These are phyloP conservation scores for Fusarium burgessii DNA, from an alignment of 2,329 filamentous ascomycete genomes.

Conservation along the genomic window DNA sequence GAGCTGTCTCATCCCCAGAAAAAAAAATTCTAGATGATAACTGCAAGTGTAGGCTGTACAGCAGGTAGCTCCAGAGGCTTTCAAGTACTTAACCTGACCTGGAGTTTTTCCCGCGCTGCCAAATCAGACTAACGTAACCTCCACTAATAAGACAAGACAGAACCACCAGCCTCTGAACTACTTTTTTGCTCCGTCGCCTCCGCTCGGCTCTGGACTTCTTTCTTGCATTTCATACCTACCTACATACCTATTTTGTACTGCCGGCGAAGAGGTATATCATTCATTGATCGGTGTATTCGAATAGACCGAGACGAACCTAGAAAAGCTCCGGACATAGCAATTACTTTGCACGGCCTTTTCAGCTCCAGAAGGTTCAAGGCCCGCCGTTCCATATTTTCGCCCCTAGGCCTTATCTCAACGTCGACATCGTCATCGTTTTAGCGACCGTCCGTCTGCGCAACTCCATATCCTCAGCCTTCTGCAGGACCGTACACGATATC, in stretches of 20 bases:
- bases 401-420: constrained; percentile 36
- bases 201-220: constrained; percentile 26
- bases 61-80: constrained; percentile 21
- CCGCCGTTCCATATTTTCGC: constrained; percentile 24
- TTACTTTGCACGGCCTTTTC: constrained; percentile 23
- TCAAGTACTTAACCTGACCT: constrained; percentile 18
- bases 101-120: constrained; percentile 35
- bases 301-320: constrained; percentile 8
- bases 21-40: constrained; percentile 50
- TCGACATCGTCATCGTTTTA: constrained; percentile 35
- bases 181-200: constrained; percentile 40
- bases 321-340: constrained; percentile 9
- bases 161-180: constrained; percentile 18
- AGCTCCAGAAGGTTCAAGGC: constrained; percentile 31
- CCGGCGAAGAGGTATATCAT: neutral
- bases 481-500: neutral
- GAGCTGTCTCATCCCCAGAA: constrained; percentile 49
- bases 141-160: constrained; percentile 16
- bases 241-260: neutral
- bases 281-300: constrained; percentile 21
- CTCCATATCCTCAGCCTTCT: constrained; percentile 6
- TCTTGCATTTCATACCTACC: constrained; percentile 9
- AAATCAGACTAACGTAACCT: constrained; percentile 13
- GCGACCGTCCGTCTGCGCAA: constrained; percentile 23
- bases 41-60: neutral